These are phyloP conservation scores for Thalassiosira pacifica DNA, from an alignment of 352 stramenopile genomes.

Conservation along the genomic window DNA sequence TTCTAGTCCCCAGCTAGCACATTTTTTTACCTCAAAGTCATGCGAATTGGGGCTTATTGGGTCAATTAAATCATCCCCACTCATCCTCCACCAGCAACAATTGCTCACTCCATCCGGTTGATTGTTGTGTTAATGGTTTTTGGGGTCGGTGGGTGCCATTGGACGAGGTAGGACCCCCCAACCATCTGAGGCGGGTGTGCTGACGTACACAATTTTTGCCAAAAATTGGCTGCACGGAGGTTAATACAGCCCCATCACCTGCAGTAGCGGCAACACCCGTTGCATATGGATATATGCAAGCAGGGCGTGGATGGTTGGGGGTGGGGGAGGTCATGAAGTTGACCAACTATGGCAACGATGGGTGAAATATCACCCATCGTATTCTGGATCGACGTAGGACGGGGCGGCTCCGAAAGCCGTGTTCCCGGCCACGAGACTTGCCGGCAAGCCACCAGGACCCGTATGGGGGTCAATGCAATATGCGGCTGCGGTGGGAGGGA, in stretches of 20 bases:
- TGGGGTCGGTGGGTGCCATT: not conserved
- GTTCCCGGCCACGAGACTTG: not conserved
- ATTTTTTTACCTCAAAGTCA: not conserved
- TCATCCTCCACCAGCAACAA: not conserved
- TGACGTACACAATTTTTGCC: not conserved
- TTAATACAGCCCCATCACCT: not conserved
- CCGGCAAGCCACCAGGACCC: not conserved
- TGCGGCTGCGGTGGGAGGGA: not conserved
- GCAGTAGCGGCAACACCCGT: not conserved
- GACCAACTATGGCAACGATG: not conserved
- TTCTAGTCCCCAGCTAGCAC: not conserved
- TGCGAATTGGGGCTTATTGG: conserved; percentile 1
- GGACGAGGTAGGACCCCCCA: not conserved
- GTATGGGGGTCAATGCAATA: not conserved
- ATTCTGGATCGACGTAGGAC: not conserved
- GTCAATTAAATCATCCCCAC: not conserved
- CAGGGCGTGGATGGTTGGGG: too few relatives aligned
- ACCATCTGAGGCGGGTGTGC: not conserved
- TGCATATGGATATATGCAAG: not conserved
- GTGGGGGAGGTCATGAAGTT: not conserved
- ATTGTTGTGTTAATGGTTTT: too few relatives aligned
- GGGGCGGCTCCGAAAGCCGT: not conserved
- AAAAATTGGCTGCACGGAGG: not conserved
- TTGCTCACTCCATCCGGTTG: not conserved
- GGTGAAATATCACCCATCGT: not conserved